phyloP scores from a whole-genome alignment of 2,329 filamentous ascomycete genomes.

The Biscogniauxia marginata region DNA sequence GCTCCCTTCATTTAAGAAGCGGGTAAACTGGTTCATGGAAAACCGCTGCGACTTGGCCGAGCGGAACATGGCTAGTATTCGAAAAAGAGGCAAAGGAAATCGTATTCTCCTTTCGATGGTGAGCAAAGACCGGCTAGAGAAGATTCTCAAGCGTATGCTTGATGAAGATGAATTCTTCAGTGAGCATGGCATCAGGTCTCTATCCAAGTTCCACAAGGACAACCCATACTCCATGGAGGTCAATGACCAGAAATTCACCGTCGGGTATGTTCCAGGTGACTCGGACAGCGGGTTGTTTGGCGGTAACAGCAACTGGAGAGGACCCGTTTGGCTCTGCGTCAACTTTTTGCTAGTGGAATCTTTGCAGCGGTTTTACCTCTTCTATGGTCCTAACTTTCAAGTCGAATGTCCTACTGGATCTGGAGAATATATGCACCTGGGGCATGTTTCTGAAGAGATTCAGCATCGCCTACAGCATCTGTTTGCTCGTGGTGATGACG shows the following conservation, averaged over 20 bases:
- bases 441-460: constrained; percentile 90
- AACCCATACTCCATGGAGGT: constrained; percentile 94
- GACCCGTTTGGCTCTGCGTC: constrained; percentile 92
- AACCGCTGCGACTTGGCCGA: constrained; percentile 84
- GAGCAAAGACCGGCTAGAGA: constrained; percentile 86
- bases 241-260: constrained; percentile 84
- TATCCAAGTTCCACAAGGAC: constrained; percentile 89
- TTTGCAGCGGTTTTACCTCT: constrained; percentile 92
- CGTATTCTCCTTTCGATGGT: constrained; percentile 85
- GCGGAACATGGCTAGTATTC: constrained; percentile 92
- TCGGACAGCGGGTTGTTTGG: constrained; percentile 94
- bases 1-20: constrained; percentile 88
- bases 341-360: constrained; percentile 95
- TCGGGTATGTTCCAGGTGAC: constrained; percentile 90
- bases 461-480: constrained; percentile 93
- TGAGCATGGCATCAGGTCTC: constrained; percentile 83
- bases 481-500: constrained; percentile 80
- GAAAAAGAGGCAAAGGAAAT: constrained; percentile 85
- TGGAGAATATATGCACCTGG: constrained; percentile 92
- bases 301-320: constrained; percentile 97
- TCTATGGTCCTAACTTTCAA: constrained; percentile 84
- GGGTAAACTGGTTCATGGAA: constrained; percentile 90
- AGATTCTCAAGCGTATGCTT: constrained; percentile 88
- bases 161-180: constrained; percentile 92
- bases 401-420: constrained; percentile 94